Base-by-base conservation (phyloP, 1,284 basidiomycete genomes). In the Quambalaria eucalypti region DNA sequence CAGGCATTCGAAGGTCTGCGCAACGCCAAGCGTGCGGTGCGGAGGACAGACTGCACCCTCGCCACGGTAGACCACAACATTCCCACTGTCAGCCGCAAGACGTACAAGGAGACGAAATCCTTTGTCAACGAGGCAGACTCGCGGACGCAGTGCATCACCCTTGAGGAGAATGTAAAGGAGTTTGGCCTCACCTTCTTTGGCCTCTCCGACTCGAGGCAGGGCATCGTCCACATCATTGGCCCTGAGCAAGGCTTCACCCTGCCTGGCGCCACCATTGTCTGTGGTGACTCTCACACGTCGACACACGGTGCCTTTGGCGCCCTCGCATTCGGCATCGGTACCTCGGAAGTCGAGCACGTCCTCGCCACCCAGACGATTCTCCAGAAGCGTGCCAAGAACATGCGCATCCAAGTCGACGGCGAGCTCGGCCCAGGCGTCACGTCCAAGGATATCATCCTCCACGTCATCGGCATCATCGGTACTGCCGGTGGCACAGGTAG, bases 31-130 rank as follows among this genome's bases (percentile, higher is more conserved):
- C 63, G 71, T 14, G 54, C 51, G 21, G 71, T 74, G 28, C 70
- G 71, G 40, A 56, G 71, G 23, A 61, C 66, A 25, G 72, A 74
- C 59, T 73, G 69, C 65, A 74, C 71, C 19, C 66, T 74, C 33
- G 72, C 71, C 49, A 74, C 72, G 33, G 69, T 74, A 28, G 72
- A 74, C 55, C 72, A 74, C 69, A 72, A 71, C 57, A 72, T 74
- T 53, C 72, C 72, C 31, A 74, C 72, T n/a, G 60, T 61, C 51
- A 61, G 59, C 29, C 68, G 72, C 51, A 69, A 70, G 47, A 39
- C 60, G 19, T 73, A 70, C 66, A 62, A 61, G 52, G 66, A 73
- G 61, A 73, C 71, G 5, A 66, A 66, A 53, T 59, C 68, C 23
- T 74, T 74, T 52, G 67, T 74, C 56, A 60, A 67, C 50, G 65